Evolutionary conservation across 352 stramenopile species (phyloP).

Genomic region (Phytophthora hibernalis): DNA sequence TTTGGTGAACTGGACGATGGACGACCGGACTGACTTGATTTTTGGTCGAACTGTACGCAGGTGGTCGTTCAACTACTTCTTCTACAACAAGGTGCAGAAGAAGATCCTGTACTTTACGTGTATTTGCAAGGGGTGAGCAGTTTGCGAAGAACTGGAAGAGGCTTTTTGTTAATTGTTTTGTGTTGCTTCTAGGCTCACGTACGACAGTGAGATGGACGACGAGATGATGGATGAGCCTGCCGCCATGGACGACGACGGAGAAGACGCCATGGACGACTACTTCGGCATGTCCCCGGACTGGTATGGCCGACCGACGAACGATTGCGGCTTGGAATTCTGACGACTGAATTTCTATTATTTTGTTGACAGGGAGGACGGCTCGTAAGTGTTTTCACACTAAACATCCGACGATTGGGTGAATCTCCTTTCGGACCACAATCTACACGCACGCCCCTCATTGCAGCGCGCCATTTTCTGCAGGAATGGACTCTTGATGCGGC

Average conservation of each 20-base stretch:
- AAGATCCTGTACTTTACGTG: conserved; percentile 95
- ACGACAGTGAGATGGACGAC: conserved; percentile 78
- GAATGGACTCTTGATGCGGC: conserved; percentile 20
- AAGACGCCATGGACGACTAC: conserved; percentile 86
- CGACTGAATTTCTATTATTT: conserved; percentile 11
- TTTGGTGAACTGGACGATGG: background rate
- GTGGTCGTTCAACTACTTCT: conserved; percentile 97
- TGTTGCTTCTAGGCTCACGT: conserved; percentile 46
- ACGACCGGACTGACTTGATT: conserved; percentile 1
- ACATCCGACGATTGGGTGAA: conserved; percentile 17
- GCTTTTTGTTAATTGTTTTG: conserved; percentile 6
- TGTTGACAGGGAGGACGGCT: conserved; percentile 58
- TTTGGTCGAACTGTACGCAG: conserved; percentile 37
- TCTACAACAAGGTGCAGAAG: conserved; percentile 94
- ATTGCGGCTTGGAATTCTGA: background rate
- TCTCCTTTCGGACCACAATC: background rate
- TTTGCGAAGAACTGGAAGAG: background rate
- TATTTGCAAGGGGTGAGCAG: conserved; percentile 87
- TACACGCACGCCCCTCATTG: conserved; percentile 18
- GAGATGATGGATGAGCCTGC: conserved; percentile 81
- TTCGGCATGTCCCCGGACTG: conserved; percentile 89
- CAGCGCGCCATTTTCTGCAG: conserved; percentile 36
- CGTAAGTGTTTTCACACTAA: conserved; percentile 42
- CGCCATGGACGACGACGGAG: conserved; percentile 74
- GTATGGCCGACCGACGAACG: conserved; percentile 39